phyloP scores from a whole-genome alignment of 805 yeast species.

The Ascoidea asiatica region DNA sequence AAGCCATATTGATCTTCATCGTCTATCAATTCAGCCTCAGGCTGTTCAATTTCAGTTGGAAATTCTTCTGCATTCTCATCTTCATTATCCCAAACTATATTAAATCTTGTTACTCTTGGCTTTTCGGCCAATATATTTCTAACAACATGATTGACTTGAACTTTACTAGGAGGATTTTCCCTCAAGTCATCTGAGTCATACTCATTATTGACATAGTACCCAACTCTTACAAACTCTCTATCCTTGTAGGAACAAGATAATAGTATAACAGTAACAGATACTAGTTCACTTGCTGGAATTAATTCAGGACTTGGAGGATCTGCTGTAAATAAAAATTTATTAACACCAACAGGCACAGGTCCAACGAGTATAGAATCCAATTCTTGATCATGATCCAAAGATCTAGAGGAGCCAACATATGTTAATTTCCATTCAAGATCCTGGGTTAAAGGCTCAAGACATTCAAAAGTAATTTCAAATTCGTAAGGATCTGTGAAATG shows the following conservation, averaged over 20 bases:
- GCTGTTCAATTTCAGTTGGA: conserved; percentile 61
- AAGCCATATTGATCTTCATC: conserved; percentile 37
- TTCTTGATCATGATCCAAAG: conserved; percentile 93
- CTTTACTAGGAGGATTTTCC: conserved; percentile 87
- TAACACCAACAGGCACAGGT: conserved; percentile 95
- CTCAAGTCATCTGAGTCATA: conserved; percentile 87
- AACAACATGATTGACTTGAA: conserved; percentile 86
- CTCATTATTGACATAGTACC: conserved; percentile 95
- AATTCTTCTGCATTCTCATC: conserved; percentile 56
- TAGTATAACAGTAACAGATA: conserved; percentile 86
- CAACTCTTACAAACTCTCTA: conserved; percentile 91
- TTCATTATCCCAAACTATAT: conserved; percentile 91
- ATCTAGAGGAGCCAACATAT: conserved; percentile 90
- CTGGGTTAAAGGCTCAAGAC: conserved; percentile 71
- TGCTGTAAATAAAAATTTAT: conserved; percentile 83
- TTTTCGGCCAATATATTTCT: conserved; percentile 93
- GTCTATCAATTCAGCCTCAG: conserved; percentile 53
- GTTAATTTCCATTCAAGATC: conserved; percentile 97
- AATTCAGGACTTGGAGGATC: conserved; percentile 95
- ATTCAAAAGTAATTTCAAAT: conserved; percentile 94
- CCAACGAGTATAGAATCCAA: conserved; percentile 94
- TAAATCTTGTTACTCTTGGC: conserved; percentile 94
- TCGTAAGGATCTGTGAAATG: conserved; percentile 87
- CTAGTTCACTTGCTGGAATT: conserved; percentile 92
- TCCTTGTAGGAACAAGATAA: conserved; percentile 89